Conservation (phyloP, 768 basidiomycete genomes). For the Trametes maxima region DNA sequence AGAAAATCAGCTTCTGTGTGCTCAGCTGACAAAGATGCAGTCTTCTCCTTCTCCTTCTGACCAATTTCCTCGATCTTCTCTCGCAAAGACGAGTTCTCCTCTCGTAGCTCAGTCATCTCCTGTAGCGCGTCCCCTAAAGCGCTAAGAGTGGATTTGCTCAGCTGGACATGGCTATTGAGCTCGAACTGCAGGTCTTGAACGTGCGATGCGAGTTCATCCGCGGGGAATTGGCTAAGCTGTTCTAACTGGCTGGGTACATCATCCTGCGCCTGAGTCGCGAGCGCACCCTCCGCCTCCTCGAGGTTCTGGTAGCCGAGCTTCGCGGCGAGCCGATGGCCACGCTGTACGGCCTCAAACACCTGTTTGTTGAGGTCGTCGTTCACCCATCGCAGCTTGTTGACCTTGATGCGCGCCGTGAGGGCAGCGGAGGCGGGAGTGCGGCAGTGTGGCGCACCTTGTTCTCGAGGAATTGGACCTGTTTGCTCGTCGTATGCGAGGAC, state of each 20-base stretch:
- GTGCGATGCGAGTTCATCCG: constrained; percentile 15
- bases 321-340: constrained; percentile 42
- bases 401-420: constrained; percentile 11
- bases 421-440: background rate
- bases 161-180: constrained; percentile 15
- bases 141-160: constrained; percentile 14
- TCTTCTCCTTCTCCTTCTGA: background rate
- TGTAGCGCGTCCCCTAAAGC: constrained; percentile 19
- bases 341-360: constrained; percentile 41
- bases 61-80: background rate
- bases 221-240: constrained; percentile 12
- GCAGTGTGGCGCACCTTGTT: constrained; percentile 13
- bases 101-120: constrained; percentile 13
- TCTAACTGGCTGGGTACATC: constrained; percentile 16
- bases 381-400: constrained; percentile 36
- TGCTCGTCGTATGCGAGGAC: background rate
- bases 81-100: constrained; percentile 14
- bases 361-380: constrained; percentile 42
- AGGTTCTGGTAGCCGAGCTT: constrained; percentile 48
- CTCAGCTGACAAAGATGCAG: background rate
- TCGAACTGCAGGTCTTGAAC: constrained; percentile 20
- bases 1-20: background rate
- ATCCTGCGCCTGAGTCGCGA: constrained; percentile 18
- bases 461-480: constrained; percentile 20
- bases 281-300: constrained; percentile 42